Conservation (phyloP, 2,329 filamentous ascomycete species). For the Zymoseptoria passerinii region DNA sequence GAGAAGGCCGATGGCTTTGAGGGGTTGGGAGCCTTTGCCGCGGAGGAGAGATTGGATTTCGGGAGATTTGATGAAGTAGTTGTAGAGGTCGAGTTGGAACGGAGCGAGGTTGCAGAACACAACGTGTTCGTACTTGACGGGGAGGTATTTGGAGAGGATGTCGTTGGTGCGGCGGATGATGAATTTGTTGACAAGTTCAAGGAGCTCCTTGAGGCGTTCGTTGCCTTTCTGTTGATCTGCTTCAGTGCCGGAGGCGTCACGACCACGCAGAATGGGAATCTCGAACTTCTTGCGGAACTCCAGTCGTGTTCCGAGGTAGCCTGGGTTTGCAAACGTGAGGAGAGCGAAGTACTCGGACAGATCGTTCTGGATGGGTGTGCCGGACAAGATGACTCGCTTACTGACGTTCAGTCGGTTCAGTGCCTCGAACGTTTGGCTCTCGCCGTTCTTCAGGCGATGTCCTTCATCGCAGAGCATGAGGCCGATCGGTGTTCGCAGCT, state of each 20-base stretch:
- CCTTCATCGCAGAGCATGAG: constrained; percentile 93
- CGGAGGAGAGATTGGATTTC: constrained; percentile 86
- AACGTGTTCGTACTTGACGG: constrained; percentile 97
- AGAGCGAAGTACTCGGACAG: constrained; percentile 96
- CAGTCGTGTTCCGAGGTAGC: constrained; percentile 74
- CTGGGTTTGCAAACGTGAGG: constrained; percentile 92
- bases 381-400: constrained; percentile 85
- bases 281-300: constrained; percentile 95
- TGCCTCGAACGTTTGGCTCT: constrained; percentile 89
- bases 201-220: constrained; percentile 70
- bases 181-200: constrained; percentile 89
- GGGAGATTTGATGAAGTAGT: constrained; percentile 92
- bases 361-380: constrained; percentile 96
- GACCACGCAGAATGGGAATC: constrained; percentile 80
- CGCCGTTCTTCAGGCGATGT: constrained; percentile 91
- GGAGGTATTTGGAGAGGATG: constrained; percentile 92
- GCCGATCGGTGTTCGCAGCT: constrained; percentile 83
- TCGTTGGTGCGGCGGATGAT: constrained; percentile 97
- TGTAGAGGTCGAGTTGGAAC: constrained; percentile 90
- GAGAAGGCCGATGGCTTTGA: constrained; percentile 92
- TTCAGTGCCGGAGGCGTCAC: constrained; percentile 83
- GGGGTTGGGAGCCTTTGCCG: constrained; percentile 88
- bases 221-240: constrained; percentile 75
- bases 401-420: constrained; percentile 85
- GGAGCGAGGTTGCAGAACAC: constrained; percentile 93